These are phyloP conservation scores for Vigna mungo DNA, from an alignment of 306 rosid genomes.

Conservation along the genomic window DNA sequence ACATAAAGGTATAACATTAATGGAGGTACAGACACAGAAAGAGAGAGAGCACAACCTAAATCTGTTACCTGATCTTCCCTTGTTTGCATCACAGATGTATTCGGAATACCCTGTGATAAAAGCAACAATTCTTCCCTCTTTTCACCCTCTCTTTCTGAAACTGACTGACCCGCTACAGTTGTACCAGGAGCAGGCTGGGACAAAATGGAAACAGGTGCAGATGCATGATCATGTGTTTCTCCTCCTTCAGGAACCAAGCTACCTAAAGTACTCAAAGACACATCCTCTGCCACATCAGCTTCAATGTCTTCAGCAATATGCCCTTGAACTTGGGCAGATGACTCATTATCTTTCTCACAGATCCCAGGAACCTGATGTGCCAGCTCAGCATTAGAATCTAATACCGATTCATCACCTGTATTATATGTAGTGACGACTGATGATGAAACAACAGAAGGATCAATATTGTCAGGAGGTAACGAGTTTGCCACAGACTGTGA, in stretches of 20 bases:
- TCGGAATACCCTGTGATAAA: slow-evolving; percentile 47
- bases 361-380: slow-evolving; percentile 46
- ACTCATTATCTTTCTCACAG: slow-evolving; percentile 49
- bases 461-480: slow-evolving; percentile 45
- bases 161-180: slow-evolving; percentile 41
- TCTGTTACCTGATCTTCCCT: slow-evolving; percentile 90
- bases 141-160: slow-evolving; percentile 45
- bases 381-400: slow-evolving; percentile 48
- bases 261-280: slow-evolving; percentile 47
- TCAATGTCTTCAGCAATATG: slow-evolving; percentile 34
- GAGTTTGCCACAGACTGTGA: slow-evolving; percentile 53
- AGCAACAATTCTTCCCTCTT: slow-evolving; percentile 39
- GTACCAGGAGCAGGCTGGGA: slow-evolving; percentile 46
- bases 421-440: slow-evolving; percentile 40
- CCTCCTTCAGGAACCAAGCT: slow-evolving; percentile 50
- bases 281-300: slow-evolving; percentile 44
- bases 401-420: slow-evolving; percentile 38
- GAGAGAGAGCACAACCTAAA: slow-evolving; percentile 90
- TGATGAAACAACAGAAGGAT: slow-evolving; percentile 46
- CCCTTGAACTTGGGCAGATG: slow-evolving; percentile 48
- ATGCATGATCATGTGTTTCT: slow-evolving; percentile 36
- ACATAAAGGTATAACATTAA: slow-evolving; percentile 21
- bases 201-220: slow-evolving; percentile 43
- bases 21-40: slow-evolving; percentile 22
- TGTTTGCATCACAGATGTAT: slow-evolving; percentile 54